Base-by-base conservation (phyloP, 164 flowering plant genomes). In the Saururus chinensis region DNA sequence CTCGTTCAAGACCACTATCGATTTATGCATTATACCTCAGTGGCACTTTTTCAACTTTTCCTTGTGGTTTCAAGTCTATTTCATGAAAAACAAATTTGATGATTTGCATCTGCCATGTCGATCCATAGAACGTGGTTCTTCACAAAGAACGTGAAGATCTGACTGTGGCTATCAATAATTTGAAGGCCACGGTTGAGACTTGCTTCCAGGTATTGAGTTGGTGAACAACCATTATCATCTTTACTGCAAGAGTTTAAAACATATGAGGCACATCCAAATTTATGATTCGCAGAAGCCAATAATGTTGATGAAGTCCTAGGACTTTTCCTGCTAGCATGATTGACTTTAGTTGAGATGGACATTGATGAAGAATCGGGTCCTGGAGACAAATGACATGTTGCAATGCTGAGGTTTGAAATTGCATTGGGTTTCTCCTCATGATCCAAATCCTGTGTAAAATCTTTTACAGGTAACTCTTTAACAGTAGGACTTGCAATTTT, bases 171-270 rank as follows among this genome's bases (percentile, higher is more conserved):
- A 56, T 83, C 83, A 57, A 95, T 68, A 70, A 84, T 72, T 63
- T 91, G 86, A 67, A 89, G 89, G 52, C 96, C 99, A 63, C 83
- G 88, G 40, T 83, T 84, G 53, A 91, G 95, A 72, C 95, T 91
- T 55, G 87, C 96, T 23, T 93, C 93, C 76, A 95, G 67, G 56
- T 81, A 73, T 60, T 84, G 86, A 59, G 90, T 80, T 59, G 87
- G 74, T 55, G 69, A 59, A 30, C 49, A 60, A 26, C 60, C 58
- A 58, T 60, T 76, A 64, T 73, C 73, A 21, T 62, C 68, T 60
- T 66, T 70, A 64, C 65, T 58, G 61, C 82, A 77, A 49, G 58
- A 23, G 54, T 53, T 73, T 57, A 68, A 51, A 54, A 69, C 68
- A 57, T 79, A 78, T 57, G 71, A 35, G 21, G 40, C 62, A 23